Conservation (phyloP, 139 green algal genomes). For the Desmodesmus armatus region DNA sequence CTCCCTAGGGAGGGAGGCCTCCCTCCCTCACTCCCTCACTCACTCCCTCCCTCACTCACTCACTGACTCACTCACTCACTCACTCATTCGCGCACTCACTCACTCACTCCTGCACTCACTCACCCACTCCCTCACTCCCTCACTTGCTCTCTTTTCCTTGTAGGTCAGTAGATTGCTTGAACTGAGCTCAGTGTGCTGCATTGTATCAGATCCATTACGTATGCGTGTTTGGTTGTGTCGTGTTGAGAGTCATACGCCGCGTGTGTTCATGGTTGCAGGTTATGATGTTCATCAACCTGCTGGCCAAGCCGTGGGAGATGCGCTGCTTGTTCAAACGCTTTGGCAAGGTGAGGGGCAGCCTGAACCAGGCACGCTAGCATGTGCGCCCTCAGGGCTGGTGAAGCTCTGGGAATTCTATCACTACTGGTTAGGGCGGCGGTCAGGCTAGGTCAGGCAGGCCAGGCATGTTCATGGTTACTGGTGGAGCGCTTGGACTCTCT, state of each 20-base stretch:
- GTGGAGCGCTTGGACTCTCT: neutral
- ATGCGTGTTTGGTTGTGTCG: neutral
- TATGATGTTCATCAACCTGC: conserved; percentile 14
- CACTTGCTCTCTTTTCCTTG: neutral
- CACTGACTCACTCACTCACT: too few species aligned
- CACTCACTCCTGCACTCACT: neutral
- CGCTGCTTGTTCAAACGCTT: conserved; percentile 29
- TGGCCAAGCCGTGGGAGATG: neutral
- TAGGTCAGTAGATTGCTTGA: neutral
- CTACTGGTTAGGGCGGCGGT: neutral
- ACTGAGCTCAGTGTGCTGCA: neutral
- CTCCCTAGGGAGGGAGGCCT: neutral
- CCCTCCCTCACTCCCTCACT: too few species aligned
- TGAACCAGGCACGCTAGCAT: neutral
- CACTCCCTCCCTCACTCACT: too few species aligned
- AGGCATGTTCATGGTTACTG: neutral
- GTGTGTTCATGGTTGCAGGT: too few species aligned
- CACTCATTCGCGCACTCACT: too few species aligned
- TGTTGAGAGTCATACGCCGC: too few species aligned
- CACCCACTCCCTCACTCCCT: neutral
- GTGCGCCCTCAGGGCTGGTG: neutral
- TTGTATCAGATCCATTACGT: neutral
- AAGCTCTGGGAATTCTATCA: neutral
- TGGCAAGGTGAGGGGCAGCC: neutral
- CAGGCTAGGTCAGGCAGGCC: neutral